Conservation (phyloP, 2,329 filamentous ascomycete species). For the Anthostomella pinea region DNA sequence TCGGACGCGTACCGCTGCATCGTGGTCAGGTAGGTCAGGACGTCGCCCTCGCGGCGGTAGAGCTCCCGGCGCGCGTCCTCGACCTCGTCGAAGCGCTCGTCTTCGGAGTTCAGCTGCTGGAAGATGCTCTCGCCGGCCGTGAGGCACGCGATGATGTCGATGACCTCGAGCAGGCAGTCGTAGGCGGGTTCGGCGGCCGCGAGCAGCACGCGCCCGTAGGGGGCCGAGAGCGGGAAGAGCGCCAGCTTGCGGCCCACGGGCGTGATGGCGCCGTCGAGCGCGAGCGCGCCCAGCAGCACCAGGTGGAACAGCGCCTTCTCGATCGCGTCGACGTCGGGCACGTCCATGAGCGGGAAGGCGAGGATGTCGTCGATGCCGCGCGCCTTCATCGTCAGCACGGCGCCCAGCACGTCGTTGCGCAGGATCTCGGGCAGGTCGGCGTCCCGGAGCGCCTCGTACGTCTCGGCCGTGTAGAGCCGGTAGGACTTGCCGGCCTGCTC, state of each 20-base stretch:
- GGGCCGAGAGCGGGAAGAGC: slow-evolving; percentile 76
- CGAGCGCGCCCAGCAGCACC: slow-evolving; percentile 72
- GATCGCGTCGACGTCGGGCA: slow-evolving; percentile 72
- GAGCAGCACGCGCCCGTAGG: slow-evolving; percentile 77
- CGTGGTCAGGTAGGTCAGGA: slow-evolving; percentile 62
- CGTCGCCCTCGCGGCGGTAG: slow-evolving; percentile 59
- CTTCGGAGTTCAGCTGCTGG: slow-evolving; percentile 56
- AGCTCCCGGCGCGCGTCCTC: slow-evolving; percentile 55
- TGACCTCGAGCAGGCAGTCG: slow-evolving; percentile 74
- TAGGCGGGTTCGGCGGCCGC: slow-evolving; percentile 69
- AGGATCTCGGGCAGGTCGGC: slow-evolving; percentile 85
- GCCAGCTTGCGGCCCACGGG: slow-evolving; percentile 73
- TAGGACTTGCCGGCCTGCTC: slow-evolving; percentile 90
- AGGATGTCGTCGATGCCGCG: slow-evolving; percentile 80
- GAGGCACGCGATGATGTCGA: slow-evolving; percentile 74
- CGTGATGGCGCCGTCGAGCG: slow-evolving; percentile 71
- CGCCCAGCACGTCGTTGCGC: slow-evolving; percentile 81
- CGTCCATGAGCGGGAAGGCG: slow-evolving; percentile 80
- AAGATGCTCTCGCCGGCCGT: slow-evolving; percentile 64
- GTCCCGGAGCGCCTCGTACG: slow-evolving; percentile 67
- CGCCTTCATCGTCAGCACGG: slow-evolving; percentile 90
- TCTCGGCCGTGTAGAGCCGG: slow-evolving; percentile 78
- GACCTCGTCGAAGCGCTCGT: slow-evolving; percentile 48
- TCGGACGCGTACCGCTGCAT: slow-evolving; percentile 61
- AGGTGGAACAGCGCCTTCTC: slow-evolving; percentile 81